phyloP scores from a whole-genome alignment of 257 asterid genomes.

The Datura wrightii region DNA sequence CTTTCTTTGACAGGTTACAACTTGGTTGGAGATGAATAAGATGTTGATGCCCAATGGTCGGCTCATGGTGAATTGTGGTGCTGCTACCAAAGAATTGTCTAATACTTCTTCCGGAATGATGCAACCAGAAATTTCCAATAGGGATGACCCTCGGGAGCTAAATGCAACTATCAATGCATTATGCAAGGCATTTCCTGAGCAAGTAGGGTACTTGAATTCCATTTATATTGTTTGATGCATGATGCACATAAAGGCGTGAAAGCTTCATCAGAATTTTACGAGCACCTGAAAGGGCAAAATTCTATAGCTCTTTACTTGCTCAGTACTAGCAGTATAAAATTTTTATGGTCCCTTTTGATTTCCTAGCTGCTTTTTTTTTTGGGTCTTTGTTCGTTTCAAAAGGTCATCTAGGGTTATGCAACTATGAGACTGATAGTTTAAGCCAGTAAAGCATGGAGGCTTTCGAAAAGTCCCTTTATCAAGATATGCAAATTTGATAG shows the following conservation, averaged over 20 bases:
- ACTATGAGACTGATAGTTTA: neutral
- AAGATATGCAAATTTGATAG: constrained; percentile 10
- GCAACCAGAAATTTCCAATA: neutral
- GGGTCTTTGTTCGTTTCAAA: neutral
- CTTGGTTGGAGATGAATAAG: constrained; percentile 62
- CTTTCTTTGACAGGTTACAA: constrained; percentile 51
- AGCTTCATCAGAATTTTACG: neutral
- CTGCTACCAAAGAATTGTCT: constrained; percentile 43
- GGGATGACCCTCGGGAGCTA: constrained; percentile 38
- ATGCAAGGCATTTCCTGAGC: constrained; percentile 73
- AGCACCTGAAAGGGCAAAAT: neutral
- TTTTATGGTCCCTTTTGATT: neutral
- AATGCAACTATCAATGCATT: constrained; percentile 70
- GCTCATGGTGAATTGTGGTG: constrained; percentile 84
- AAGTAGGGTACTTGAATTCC: constrained; percentile 45
- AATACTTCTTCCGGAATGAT: neutral
- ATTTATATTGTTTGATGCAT: neutral
- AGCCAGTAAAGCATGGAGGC: neutral
- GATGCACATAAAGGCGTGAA: constrained; percentile 5
- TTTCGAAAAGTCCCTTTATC: neutral
- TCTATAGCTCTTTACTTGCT: neutral
- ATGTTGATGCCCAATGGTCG: constrained; percentile 80
- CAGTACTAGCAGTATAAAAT: neutral
- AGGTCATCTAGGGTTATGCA: neutral
- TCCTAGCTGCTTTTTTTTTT: neutral